Base-by-base conservation (phyloP, 169 alveolate species). In the Plasmodium vinckei region DNA sequence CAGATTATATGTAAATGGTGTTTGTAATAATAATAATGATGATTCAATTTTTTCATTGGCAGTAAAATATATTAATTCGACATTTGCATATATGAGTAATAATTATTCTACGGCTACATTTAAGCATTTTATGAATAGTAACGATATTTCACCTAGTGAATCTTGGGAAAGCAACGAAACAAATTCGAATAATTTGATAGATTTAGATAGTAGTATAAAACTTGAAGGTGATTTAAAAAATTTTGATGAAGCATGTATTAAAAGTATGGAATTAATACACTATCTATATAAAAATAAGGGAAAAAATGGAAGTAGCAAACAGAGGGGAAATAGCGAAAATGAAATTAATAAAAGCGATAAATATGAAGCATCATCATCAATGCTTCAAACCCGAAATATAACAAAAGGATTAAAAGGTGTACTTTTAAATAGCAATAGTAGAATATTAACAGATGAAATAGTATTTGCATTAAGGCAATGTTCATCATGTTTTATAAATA, bases 391-490 rank as follows among this genome's bases (percentile, higher is more conserved):
- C 1, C 91, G 70, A 47, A 69, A 86, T 69, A 12, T 25, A 49
- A 57, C 87, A 12, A 86, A 70, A 7, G 91, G 73, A 2, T 86
- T 86, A 87, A 69, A 87, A 86, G 91, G 91, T 19, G 56, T 86
- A 70, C 70, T 86, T 57, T 86, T 86, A 65, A 86, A 86, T 60
- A 59, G 70, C 46, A 57, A 65, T 15, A 86, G 91, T 69, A 86
- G 71, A 86, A 86, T 86, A 86, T 69, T 86, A 86, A 86, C 91
- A 42, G 91, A 86, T 65, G 91, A 86, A 71, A 70, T 86, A 15
- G 87, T 49, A 61, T 86, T 86, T 63, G 56, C 70, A n/a, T 39
- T 86, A 61, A 70, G 91, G 71, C 87, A 86, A 63, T 86, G 87
- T 54, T 86, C 91, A 10, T 57, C 91, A 6, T 68, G 86, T 19